Conservation (phyloP, 1,139 yeast genomes). For the Hansenula anomala region DNA sequence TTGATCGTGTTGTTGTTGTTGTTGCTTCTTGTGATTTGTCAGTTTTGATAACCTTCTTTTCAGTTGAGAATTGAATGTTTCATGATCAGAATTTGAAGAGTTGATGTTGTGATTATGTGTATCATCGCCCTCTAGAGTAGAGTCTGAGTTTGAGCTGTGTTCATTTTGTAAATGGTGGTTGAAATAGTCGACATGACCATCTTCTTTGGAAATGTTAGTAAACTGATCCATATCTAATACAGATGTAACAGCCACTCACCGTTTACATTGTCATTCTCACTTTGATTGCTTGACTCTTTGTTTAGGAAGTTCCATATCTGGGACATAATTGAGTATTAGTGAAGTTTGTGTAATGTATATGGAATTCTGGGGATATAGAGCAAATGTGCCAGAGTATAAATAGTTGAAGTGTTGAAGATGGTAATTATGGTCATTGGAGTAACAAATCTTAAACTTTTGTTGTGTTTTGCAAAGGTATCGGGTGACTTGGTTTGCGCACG, state of each 20-base stretch:
- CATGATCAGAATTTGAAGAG: not conserved
- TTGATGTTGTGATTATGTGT: not conserved
- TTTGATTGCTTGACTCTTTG: slow-evolving; percentile 1
- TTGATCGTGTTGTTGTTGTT: not conserved
- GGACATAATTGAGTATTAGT: slow-evolving; percentile 2
- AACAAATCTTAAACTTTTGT: too few relatives aligned
- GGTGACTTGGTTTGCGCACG: too few relatives aligned
- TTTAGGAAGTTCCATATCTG: slow-evolving; percentile 7
- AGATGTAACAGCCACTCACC: too few relatives aligned
- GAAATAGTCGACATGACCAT: not conserved
- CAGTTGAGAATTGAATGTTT: slow-evolving; percentile 2
- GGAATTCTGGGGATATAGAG: too few relatives aligned
- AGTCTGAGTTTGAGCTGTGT: not conserved
- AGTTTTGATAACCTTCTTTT: slow-evolving; percentile 3
- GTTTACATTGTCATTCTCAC: not conserved
- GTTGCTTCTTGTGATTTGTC: not conserved
- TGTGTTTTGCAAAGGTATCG: too few relatives aligned
- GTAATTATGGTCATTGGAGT: too few relatives aligned
- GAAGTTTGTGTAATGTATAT: too few relatives aligned
- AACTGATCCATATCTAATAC: too few relatives aligned
- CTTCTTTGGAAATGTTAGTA: too few relatives aligned
- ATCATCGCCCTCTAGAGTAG: slow-evolving; percentile 6
- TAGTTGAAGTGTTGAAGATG: too few relatives aligned
- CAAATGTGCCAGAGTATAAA: too few relatives aligned
- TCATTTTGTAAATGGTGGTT: slow-evolving; percentile 3